Conservation (phyloP, 257 asterid species). For the Haberlea rhodopensis region DNA sequence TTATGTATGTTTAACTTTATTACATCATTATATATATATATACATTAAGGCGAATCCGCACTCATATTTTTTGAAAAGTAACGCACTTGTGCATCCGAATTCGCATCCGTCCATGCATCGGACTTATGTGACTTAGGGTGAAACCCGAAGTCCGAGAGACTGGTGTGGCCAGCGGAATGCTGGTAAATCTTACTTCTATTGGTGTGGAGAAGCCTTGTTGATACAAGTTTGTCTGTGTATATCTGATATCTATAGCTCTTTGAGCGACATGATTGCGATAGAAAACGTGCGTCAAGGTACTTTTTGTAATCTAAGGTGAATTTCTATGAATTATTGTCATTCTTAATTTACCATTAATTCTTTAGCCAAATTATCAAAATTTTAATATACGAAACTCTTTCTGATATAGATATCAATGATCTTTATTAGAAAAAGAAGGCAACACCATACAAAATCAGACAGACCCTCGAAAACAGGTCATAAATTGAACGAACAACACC, state of each 20-base stretch:
- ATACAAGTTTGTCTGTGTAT: conserved; percentile 7
- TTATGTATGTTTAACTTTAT: too few species aligned
- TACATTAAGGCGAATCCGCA: too few species aligned
- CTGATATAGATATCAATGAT: conserved; percentile 1
- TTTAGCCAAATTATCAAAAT: not conserved
- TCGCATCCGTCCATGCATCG: too few species aligned
- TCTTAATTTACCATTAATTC: not conserved
- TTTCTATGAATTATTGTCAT: not conserved
- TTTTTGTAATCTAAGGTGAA: too few species aligned
- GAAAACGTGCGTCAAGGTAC: not conserved
- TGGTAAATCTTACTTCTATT: too few species aligned
- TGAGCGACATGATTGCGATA: not conserved
- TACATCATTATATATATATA: too few species aligned
- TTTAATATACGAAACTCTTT: not conserved
- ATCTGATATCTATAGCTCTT: not conserved
- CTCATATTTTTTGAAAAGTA: too few species aligned
- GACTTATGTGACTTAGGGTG: too few species aligned
- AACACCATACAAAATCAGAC: conserved; percentile 40
- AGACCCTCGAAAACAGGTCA: conserved; percentile 35
- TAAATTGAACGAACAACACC: conserved; percentile 32
- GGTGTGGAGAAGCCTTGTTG: conserved; percentile 8
- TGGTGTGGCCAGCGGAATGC: too few species aligned
- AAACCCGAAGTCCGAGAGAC: too few species aligned
- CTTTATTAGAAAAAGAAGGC: conserved; percentile 34
- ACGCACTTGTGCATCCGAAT: too few species aligned